Evolutionary conservation across 352 stramenopile species (phyloP).

Genomic region (Globisporangium perplexum): DNA sequence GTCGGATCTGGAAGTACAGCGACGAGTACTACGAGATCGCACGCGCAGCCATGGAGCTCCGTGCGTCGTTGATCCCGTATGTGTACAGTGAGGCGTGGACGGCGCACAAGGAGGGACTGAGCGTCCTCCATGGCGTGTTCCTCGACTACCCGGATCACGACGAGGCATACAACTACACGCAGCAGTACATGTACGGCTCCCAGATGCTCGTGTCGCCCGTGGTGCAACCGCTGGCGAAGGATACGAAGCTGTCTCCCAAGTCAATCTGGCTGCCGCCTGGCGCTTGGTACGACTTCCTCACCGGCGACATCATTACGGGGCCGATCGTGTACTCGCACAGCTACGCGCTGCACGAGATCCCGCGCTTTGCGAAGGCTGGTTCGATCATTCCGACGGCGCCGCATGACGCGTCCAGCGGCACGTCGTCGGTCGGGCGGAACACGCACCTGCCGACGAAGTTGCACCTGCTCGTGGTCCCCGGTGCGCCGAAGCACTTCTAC

Average conservation of each 20-base stretch:
- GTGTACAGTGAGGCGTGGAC: conserved; percentile 30
- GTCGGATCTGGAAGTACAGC: conserved; percentile 29
- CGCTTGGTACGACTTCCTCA: conserved; percentile 32
- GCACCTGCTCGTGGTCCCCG: conserved; percentile 19
- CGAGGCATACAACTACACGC: conserved; percentile 23
- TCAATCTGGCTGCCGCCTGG: conserved; percentile 40
- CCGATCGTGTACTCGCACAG: conserved; percentile 17
- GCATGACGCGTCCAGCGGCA: not conserved
- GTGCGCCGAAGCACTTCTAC: conserved; percentile 7
- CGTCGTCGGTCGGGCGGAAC: conserved; percentile 17
- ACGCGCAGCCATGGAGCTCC: conserved; percentile 21
- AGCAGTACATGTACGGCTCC: conserved; percentile 43
- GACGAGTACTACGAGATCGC: conserved; percentile 24
- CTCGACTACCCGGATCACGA: conserved; percentile 31
- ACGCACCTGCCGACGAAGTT: conserved; percentile 11
- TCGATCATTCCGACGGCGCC: conserved; percentile 19
- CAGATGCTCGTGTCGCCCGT: conserved; percentile 38
- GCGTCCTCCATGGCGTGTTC: conserved; percentile 32
- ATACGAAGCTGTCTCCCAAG: conserved; percentile 19
- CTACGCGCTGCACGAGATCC: conserved; percentile 26
- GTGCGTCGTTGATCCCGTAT: conserved; percentile 34
- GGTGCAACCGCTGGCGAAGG: conserved; percentile 14
- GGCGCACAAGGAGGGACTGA: conserved; percentile 22
- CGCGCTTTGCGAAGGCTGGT: conserved; percentile 23
- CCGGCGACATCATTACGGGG: conserved; percentile 14